Evolutionary conservation across 2,329 filamentous ascomycete species (phyloP).

Genomic region (Cercospora citrullina): DNA sequence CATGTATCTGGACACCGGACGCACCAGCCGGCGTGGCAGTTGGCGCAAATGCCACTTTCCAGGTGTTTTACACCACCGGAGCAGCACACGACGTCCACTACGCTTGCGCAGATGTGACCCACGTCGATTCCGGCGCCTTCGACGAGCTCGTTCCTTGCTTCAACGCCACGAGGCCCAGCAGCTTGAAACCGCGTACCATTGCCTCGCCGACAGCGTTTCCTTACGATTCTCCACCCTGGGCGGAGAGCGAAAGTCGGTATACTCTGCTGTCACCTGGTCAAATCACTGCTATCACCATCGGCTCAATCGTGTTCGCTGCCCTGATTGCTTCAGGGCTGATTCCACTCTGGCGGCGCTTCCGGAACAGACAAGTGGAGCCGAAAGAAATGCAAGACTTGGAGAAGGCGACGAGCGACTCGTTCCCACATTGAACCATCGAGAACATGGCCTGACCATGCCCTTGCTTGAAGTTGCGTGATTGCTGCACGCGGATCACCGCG

Average conservation of each 20-base stretch:
- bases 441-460: not conserved
- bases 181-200: conserved; percentile 35
- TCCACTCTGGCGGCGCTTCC: conserved; percentile 18
- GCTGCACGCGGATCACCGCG: not conserved
- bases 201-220: conserved; percentile 33
- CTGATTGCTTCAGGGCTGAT: conserved; percentile 30
- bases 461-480: not conserved
- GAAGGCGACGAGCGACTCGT: conserved; percentile 12
- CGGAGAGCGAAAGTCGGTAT: conserved; percentile 4
- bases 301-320: conserved; percentile 23
- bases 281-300: conserved; percentile 47
- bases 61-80: conserved; percentile 47
- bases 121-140: conserved; percentile 45
- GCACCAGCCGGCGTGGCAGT: conserved; percentile 38
- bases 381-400: conserved; percentile 12
- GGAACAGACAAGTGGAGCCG: conserved; percentile 8
- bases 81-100: conserved; percentile 48
- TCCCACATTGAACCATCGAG: conserved; percentile 3
- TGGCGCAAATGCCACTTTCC: conserved; percentile 49
- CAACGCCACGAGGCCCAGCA: conserved; percentile 44
- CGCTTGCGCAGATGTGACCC: conserved; percentile 51
- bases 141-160: conserved; percentile 48
- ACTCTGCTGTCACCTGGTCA: conserved; percentile 43
- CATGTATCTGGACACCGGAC: conserved; percentile 47
- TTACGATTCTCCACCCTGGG: conserved; percentile 16